Conservation (phyloP, 805 yeast genomes). For the Sungouiozyma intestinalis region DNA sequence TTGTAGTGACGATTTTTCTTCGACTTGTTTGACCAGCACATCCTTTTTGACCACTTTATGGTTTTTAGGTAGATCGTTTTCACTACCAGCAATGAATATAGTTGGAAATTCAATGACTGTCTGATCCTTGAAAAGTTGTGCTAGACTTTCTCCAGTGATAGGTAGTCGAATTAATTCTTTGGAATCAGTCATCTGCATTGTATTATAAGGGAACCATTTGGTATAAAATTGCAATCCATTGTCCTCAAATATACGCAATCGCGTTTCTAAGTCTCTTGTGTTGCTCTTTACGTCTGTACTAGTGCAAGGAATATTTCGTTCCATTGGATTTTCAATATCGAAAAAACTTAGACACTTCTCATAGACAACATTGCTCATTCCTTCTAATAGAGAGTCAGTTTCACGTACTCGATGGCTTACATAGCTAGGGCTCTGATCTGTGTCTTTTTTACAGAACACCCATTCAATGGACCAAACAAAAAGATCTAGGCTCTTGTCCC, state of each 20-base stretch:
- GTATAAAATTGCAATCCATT: conserved; percentile 17
- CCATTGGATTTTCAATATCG: conserved; percentile 1
- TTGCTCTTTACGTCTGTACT: background rate
- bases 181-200: conserved; percentile 24
- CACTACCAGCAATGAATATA: conserved; percentile 34
- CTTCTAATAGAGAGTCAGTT: conserved; percentile 20
- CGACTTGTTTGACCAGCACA: background rate
- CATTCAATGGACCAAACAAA: conserved; percentile 80
- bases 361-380: conserved; percentile 24
- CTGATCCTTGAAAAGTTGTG: conserved; percentile 41
- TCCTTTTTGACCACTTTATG: conserved; percentile 19
- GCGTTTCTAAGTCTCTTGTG: conserved; percentile 8
- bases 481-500: conserved; percentile 49
- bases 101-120: conserved; percentile 75
- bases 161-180: conserved; percentile 33
- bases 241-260: conserved; percentile 8
- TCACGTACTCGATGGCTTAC: conserved; percentile 31
- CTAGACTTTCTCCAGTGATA: conserved; percentile 28
- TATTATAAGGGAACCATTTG: conserved; percentile 26
- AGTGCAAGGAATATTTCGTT: background rate
- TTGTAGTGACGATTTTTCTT: background rate
- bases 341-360: conserved; percentile 19
- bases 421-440: conserved; percentile 21
- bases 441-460: conserved; percentile 32
- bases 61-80: conserved; percentile 19